These are phyloP conservation scores for Cryoendolithus antarcticus DNA, from an alignment of 2,329 filamentous ascomycete species.

Conservation along the genomic window DNA sequence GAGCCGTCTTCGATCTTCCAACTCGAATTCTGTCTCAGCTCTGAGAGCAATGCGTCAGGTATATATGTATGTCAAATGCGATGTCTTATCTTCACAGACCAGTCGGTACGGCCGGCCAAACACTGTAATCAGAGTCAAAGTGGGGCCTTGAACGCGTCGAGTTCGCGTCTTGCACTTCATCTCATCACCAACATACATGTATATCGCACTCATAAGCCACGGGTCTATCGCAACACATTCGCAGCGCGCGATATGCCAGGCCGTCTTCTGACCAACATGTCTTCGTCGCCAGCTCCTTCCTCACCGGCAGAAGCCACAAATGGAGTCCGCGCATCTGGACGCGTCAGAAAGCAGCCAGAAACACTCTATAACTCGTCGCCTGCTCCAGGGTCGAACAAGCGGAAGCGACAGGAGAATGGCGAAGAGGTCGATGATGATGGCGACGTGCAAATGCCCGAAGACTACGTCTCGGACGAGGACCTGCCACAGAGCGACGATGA, in stretches of 20 bases:
- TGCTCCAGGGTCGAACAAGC: slow-evolving; percentile 28
- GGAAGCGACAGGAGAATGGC: slow-evolving; percentile 28
- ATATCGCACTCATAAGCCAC: no score
- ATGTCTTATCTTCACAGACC: no score
- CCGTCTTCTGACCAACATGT: slow-evolving; percentile 7
- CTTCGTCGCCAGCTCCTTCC: slow-evolving; percentile 10
- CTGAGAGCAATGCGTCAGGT: no score
- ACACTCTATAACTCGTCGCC: slow-evolving; percentile 15
- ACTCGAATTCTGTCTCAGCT: no score
- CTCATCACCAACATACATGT: no score
- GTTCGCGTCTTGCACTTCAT: no score
- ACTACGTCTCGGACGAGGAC: slow-evolving; percentile 24
- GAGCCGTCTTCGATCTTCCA: not conserved
- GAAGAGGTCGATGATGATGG: slow-evolving; percentile 20
- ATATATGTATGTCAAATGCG: no score
- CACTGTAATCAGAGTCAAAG: no score
- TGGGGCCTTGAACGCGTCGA: no score
- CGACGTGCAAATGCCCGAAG: slow-evolving; percentile 23
- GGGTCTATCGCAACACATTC: not conserved
- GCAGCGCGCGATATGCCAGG: slow-evolving; percentile 7
- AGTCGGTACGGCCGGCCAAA: no score
- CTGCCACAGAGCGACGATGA: slow-evolving; percentile 19
- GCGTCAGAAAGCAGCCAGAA: slow-evolving; percentile 24
- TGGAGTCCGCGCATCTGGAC: slow-evolving; percentile 54
- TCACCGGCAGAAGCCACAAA: slow-evolving; percentile 26